These are phyloP conservation scores for Saturnispora zaruensis DNA, from an alignment of 805 yeast species.

Conservation along the genomic window DNA sequence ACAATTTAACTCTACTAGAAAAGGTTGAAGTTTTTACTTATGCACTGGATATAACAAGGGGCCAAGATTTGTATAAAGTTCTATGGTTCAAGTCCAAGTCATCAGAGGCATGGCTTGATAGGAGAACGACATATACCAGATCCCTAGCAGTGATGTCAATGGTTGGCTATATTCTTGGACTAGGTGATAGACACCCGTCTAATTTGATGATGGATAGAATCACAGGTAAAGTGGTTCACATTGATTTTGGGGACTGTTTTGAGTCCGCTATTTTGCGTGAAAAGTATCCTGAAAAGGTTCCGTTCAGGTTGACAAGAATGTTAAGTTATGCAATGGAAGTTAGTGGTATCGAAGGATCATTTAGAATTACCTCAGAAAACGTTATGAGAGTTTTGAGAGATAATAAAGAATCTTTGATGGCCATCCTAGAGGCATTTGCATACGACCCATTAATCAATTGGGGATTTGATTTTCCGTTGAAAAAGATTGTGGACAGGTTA, in stretches of 20 bases:
- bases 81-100: constrained; percentile 94
- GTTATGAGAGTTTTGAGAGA: constrained; percentile 93
- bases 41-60: constrained; percentile 90
- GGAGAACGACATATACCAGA: constrained; percentile 92
- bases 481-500: constrained; percentile 57
- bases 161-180: constrained; percentile 94
- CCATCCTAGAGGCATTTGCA: constrained; percentile 95
- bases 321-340: constrained; percentile 98
- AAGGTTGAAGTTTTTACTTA: constrained; percentile 96
- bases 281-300: constrained; percentile 96
- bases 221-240: constrained; percentile 93
- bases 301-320: constrained; percentile 95
- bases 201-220: constrained; percentile 89
- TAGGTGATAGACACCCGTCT: constrained; percentile 97
- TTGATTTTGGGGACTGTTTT: constrained; percentile 98
- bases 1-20: constrained; percentile 76
- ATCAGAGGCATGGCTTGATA: constrained; percentile 95
- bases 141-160: constrained; percentile 97
- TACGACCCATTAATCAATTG: constrained; percentile 97
- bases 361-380: constrained; percentile 92
- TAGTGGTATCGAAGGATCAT: constrained; percentile 96
- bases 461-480: constrained; percentile 93
- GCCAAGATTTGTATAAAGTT: constrained; percentile 92
- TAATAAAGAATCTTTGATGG: constrained; percentile 94
- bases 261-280: constrained; percentile 96